Evolutionary conservation across 2,329 filamentous ascomycete genomes (phyloP).

Genomic region (Pseudonectria buxi): DNA sequence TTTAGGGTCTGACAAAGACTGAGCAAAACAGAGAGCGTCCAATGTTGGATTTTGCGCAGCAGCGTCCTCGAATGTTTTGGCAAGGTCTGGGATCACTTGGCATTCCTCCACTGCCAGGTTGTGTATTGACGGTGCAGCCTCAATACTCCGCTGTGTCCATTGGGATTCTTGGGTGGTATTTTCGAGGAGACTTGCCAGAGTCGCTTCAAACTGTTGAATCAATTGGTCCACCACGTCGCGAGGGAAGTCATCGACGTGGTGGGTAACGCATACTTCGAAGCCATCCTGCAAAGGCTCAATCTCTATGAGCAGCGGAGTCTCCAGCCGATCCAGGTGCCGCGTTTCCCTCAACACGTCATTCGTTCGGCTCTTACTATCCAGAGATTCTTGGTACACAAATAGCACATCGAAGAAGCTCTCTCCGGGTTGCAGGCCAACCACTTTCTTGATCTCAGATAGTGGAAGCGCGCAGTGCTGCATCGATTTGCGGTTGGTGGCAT

Average conservation of each 20-base stretch:
- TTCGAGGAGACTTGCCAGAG: slow-evolving; percentile 31
- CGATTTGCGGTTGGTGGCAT: slow-evolving; percentile 57
- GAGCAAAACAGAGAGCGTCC: slow-evolving; percentile 59
- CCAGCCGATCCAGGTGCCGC: slow-evolving; percentile 62
- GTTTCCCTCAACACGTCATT: slow-evolving; percentile 42
- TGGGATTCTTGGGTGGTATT: slow-evolving; percentile 16
- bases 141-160: slow-evolving; percentile 17
- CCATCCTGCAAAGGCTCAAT: slow-evolving; percentile 53
- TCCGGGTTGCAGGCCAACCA: slow-evolving; percentile 46
- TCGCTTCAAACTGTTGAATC: slow-evolving; percentile 51
- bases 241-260: slow-evolving; percentile 43
- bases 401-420: slow-evolving; percentile 67
- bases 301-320: slow-evolving; percentile 71
- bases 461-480: slow-evolving; percentile 59
- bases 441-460: slow-evolving; percentile 61
- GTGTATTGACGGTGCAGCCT: slow-evolving; percentile 38
- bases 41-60: slow-evolving; percentile 42
- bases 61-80: slow-evolving; percentile 47
- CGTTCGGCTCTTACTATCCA: slow-evolving; percentile 31
- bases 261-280: slow-evolving; percentile 41
- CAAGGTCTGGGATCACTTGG: slow-evolving; percentile 36
- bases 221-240: slow-evolving; percentile 49
- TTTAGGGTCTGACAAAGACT: slow-evolving; percentile 19
- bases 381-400: slow-evolving; percentile 78
- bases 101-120: slow-evolving; percentile 35